Base-by-base conservation (phyloP, 495 filamentous ascomycete species). In the Xylaria venustula region DNA sequence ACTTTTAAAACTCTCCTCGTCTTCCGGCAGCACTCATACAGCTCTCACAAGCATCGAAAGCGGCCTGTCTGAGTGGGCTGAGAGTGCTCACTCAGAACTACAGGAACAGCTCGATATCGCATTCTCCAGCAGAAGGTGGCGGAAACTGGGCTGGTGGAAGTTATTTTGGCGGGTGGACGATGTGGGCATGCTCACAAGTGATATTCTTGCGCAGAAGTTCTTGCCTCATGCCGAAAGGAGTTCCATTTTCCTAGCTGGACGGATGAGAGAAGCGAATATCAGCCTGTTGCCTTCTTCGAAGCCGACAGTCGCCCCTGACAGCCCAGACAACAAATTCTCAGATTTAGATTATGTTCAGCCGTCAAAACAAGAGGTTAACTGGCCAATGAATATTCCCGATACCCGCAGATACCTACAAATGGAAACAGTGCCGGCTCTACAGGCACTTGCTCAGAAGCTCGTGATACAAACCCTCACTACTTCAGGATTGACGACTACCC, bases 111-210 rank as follows among this genome's bases (percentile, higher is more conserved):
- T 98, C 1, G 87, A 91, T 56, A 71, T 78, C 32, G 91, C 89
- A 4, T 93, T 96, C 65, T 71, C 81, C 12, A 85, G 84, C 37
- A 78, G 75, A 40, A 73, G 81, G 25, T 98, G 93, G 93, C 79
- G 80, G 2, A 87, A 85, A 17, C 77, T 96, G 1, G 81, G 83
- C 9, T 98, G 93, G 94, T 98, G 90, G 90, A 96, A 95, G 70
- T 84, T 98, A 12, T 87, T 96, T 67, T 97, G 92, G 91, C 87
- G 89, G 12, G 90, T 91, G 46, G 94, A 98, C 71, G 93, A 98
- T 64, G 91, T 98, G 40, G 80, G 82, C 28, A 87, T 90, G 81
- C 85, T 94, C 47, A 83, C 88, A 1, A 85, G 86, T 2, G 89
- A 95, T 60, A 85, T 97, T 54, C 73, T 97, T 3, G 80, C 84